phyloP scores from a whole-genome alignment of 345 rosid species.

The Eucalyptus caleyi region DNA sequence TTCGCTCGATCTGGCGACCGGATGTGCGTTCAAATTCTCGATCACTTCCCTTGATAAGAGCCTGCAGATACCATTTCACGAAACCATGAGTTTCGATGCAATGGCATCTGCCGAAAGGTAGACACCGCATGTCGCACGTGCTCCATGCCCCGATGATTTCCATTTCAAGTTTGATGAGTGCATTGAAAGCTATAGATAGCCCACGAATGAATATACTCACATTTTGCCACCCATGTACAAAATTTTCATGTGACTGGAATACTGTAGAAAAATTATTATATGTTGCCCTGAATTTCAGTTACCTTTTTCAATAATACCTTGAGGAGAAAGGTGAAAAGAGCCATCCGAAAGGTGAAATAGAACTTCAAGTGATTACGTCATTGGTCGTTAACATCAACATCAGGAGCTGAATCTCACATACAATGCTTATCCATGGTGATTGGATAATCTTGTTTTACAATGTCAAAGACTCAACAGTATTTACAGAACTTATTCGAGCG shows the following conservation, averaged over 20 bases:
- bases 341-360: neutral
- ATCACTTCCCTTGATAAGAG: neutral
- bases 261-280: neutral
- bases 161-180: neutral
- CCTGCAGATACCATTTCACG: neutral
- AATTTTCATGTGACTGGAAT: neutral
- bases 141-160: neutral
- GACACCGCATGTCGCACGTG: neutral
- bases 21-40: neutral
- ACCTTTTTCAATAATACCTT: neutral
- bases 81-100: neutral
- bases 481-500: neutral
- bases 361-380: neutral
- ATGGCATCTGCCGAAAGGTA: neutral
- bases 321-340: neutral
- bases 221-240: neutral
- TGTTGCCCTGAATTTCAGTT: neutral
- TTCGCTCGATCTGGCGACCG: neutral
- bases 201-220: neutral
- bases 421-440: neutral
- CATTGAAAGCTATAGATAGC: neutral
- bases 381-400: neutral
- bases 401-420: neutral
- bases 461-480: neutral
- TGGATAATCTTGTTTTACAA: neutral